phyloP scores from a whole-genome alignment of 202 grass and related monocot species.

The Zizania palustris region DNA sequence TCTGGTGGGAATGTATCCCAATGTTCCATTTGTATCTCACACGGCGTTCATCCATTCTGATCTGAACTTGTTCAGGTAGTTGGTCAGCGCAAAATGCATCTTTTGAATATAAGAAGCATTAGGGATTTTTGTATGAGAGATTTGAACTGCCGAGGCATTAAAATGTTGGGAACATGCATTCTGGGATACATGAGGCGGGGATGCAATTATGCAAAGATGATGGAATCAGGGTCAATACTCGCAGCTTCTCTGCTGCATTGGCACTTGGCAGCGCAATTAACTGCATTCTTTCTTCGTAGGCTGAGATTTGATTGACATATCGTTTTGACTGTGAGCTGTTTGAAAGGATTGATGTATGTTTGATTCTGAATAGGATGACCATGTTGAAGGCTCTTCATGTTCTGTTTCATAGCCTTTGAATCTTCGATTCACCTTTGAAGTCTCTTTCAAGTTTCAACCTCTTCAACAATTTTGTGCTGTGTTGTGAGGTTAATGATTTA shows the following conservation, averaged over 20 bases:
- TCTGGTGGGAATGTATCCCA: constrained; percentile 60
- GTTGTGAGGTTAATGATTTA: too few species aligned
- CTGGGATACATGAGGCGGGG: not conserved
- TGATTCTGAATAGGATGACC: not conserved
- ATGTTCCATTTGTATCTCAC: constrained; percentile 73
- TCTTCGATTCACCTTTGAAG: not conserved
- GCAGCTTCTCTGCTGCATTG: not conserved
- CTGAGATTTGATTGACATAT: not conserved
- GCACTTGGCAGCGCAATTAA: constrained; percentile 3
- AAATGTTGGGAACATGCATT: constrained; percentile 15
- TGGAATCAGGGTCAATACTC: constrained; percentile 2
- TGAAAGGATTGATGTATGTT: not conserved
- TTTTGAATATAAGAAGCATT: constrained; percentile 22
- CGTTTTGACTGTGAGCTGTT: not conserved
- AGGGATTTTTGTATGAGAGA: not conserved
- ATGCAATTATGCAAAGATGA: not conserved
- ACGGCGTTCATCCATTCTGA: constrained; percentile 76
- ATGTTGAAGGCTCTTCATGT: not conserved
- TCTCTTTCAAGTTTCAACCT: not conserved
- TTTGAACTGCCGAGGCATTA: constrained; percentile 3
- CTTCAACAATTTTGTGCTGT: not conserved
- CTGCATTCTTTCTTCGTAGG: constrained; percentile 19
- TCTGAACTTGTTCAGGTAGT: constrained; percentile 63
- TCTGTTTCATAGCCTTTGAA: not conserved
- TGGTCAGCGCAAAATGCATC: constrained; percentile 12